phyloP scores from a whole-genome alignment of 805 yeast genomes.

The Ogataea sp. region DNA sequence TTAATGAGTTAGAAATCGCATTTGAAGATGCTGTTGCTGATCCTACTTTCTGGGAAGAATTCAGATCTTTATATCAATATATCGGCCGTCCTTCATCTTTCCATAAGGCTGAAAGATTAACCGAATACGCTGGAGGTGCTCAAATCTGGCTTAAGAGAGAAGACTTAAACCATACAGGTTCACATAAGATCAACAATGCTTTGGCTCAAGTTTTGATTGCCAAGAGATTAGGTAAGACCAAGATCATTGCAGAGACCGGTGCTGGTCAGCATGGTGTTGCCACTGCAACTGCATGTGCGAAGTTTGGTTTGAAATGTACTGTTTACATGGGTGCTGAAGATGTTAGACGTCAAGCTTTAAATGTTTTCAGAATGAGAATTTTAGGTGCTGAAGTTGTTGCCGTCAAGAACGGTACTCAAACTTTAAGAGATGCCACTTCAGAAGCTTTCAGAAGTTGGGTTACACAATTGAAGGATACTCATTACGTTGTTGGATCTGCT shows the following conservation, averaged over 20 bases:
- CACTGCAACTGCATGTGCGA: constrained; percentile 88
- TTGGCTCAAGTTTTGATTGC: constrained; percentile 77
- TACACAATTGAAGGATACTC: constrained; percentile 74
- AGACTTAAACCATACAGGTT: constrained; percentile 86
- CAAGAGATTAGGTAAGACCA: constrained; percentile 66
- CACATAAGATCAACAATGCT: constrained; percentile 82
- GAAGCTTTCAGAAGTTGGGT: constrained; percentile 98
- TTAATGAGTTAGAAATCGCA: constrained; percentile 80
- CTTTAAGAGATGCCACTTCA: constrained; percentile 95
- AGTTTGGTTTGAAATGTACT: constrained; percentile 87
- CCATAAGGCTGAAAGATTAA: constrained; percentile 83
- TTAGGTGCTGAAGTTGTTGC: constrained; percentile 94
- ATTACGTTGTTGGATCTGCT: constrained; percentile 95
- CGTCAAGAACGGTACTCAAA: constrained; percentile 89
- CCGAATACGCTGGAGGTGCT: constrained; percentile 90
- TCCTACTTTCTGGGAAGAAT: constrained; percentile 90
- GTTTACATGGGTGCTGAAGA: constrained; percentile 99
- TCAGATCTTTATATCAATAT: constrained; percentile 73
- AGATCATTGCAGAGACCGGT: constrained; percentile 84
- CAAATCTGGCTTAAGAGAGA: constrained; percentile 98
- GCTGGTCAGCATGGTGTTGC: constrained; percentile 95
- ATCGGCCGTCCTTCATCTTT: constrained; percentile 95
- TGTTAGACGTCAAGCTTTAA: constrained; percentile 95
- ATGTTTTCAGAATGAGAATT: constrained; percentile 94
- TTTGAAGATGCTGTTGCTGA: constrained; percentile 87